Evolutionary conservation across 2,329 filamentous ascomycete genomes (phyloP).

Genomic region (Rhytidhysteron rufulum): DNA sequence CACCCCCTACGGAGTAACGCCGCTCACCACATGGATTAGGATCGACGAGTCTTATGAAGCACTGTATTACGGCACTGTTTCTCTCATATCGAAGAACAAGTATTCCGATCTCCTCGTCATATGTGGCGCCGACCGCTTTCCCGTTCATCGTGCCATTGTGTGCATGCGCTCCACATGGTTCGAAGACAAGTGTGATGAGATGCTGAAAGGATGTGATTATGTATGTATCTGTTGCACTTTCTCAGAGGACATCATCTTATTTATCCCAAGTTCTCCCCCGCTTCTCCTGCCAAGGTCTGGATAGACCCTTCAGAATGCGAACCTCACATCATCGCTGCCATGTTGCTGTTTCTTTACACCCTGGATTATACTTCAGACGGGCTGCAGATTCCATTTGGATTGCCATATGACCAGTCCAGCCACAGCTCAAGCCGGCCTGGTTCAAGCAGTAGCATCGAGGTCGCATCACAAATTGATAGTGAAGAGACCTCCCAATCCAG

Average conservation of each 20-base stretch:
- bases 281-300: constrained; percentile 10
- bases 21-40: constrained; percentile 3
- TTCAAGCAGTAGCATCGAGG: background rate
- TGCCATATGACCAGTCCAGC: constrained; percentile 6
- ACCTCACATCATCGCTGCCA: constrained; percentile 10
- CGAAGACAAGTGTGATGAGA: constrained; percentile 3
- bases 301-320: constrained; percentile 12
- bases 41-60: constrained; percentile 6
- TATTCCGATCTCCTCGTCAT: constrained; percentile 13
- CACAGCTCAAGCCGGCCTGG: constrained; percentile 4
- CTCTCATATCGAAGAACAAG: constrained; percentile 11
- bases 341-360: constrained; percentile 13
- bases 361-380: constrained; percentile 8
- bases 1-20: constrained; percentile 7
- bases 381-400: constrained; percentile 1
- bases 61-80: constrained; percentile 9
- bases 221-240: background rate
- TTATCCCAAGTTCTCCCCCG: background rate
- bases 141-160: constrained; percentile 13
- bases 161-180: constrained; percentile 12
- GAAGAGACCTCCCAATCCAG: background rate
- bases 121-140: constrained; percentile 11
- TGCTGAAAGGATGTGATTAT: background rate
- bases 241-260: background rate
- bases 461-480: background rate